Evolutionary conservation across 2,329 filamentous ascomycete genomes (phyloP), one percentile per base, ranked within the genome.

Genomic region (Delphinella strobiligena): DNA sequence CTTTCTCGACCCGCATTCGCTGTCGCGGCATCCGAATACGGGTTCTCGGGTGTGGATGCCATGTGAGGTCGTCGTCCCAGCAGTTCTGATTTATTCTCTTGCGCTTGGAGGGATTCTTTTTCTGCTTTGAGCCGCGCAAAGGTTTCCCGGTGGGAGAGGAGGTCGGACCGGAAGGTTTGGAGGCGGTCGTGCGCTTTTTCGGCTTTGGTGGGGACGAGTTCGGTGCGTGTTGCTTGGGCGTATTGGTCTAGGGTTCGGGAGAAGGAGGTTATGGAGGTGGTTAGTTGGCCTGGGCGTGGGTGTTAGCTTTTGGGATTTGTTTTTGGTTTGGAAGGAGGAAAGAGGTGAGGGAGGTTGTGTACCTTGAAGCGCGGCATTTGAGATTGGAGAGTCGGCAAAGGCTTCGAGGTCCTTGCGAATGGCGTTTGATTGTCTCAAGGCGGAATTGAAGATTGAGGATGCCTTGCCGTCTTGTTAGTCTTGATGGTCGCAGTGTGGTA

Each of bases 171-270:
- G 63, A 98, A 98, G 52, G 78, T 85, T 60, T 83, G 82, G 43
- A 94, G 72, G 33, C 91, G 77, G 56, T 93, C 86, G 47, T 77
- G 71, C 1, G 89, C 91, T 56, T 96, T 94, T 44, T 91, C 81
- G 51, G 93, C 84, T 63, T 96, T 98, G 44, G 84, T 81, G 4
- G 82, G 74, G 41, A 93, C 88, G 22, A 94, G 76, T 61, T 98
- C 91, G 53, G 89, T 83, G 49, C 84, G 83, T 1, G 88, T 82
- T 19, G 93, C 76, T 40, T 74, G 73, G 53, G 82, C 77, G 68
- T 98, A 98, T 57, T 95, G 88, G 64, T 95, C 88, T 48, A 98
- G 72, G 1, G 86, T 93, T 45, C 91, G 85, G 34, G 82, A 76
- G 60, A 98, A 87, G 44, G 87, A 78, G 32, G 82, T 78, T 19